A percentile compares a stretch with the other conserved stretches of the same genome.
Evolutionary conservation across 192 early-diverging fungal genomes (phyloP).

Genomic region (Chytriomyces confervae): DNA sequence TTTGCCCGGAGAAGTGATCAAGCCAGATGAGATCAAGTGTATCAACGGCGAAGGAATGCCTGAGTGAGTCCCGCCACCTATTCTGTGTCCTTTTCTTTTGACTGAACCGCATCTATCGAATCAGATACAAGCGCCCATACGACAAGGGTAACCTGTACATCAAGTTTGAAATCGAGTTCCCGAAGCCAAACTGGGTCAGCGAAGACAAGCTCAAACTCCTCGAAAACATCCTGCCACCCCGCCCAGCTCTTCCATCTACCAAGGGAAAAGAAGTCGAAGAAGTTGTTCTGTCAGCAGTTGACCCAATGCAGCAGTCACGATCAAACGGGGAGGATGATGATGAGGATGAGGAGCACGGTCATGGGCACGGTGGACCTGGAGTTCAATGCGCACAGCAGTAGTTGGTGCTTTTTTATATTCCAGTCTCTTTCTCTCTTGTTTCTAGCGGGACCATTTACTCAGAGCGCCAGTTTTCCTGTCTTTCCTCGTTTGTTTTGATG

Average conservation of each 20-base stretch:
- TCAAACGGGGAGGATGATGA: slow-evolving; percentile 57
- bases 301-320: slow-evolving; percentile 72
- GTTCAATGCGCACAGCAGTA: slow-evolving; percentile 97
- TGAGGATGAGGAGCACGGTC: slow-evolving; percentile 65
- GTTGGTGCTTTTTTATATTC: neutral
- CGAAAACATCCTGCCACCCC: slow-evolving; percentile 81
- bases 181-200: slow-evolving; percentile 78
- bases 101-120: neutral
- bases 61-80: slow-evolving; percentile 73
- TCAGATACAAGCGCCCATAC: slow-evolving; percentile 63
- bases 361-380: slow-evolving; percentile 61
- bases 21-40: slow-evolving; percentile 88
- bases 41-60: slow-evolving; percentile 96
- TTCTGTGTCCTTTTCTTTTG: neutral
- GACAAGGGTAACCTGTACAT: slow-evolving; percentile 92
- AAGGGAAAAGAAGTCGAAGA: slow-evolving; percentile 78
- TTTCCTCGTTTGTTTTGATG: no score
- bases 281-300: slow-evolving; percentile 77
- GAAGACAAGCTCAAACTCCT: slow-evolving; percentile 75
- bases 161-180: slow-evolving; percentile 95
- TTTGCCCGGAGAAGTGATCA: slow-evolving; percentile 93
- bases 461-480: no score
- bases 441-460: no score
- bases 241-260: slow-evolving; percentile 58
- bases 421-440: neutral